These are phyloP conservation scores for Psidium friedrichsthalianum DNA, from an alignment of 345 rosid species.

Conservation along the genomic window DNA sequence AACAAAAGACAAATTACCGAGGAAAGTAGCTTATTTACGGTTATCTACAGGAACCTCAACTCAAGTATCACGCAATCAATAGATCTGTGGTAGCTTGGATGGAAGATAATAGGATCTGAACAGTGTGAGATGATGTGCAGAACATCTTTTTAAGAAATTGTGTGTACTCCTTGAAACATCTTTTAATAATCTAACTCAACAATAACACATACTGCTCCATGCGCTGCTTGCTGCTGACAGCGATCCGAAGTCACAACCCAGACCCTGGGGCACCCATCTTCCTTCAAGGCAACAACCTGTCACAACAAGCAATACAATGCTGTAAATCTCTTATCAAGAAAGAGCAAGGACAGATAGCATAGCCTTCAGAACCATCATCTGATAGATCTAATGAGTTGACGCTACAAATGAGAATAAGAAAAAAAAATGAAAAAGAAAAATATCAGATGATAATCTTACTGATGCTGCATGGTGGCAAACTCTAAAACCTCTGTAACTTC, in stretches of 20 bases:
- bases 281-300: constrained; percentile 78
- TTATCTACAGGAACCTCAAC: neutral
- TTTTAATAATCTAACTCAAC: neutral
- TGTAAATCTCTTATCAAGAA: constrained; percentile 1
- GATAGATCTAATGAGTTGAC: neutral
- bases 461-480: neutral
- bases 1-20: neutral
- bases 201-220: constrained; percentile 66
- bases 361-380: neutral
- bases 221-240: constrained; percentile 70
- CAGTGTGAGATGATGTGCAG: neutral
- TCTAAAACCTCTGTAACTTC: neutral
- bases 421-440: neutral
- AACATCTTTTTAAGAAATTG: neutral
- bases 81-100: neutral
- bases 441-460: neutral
- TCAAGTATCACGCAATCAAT: neutral
- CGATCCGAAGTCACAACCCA: constrained; percentile 95
- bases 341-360: neutral
- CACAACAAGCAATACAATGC: neutral
- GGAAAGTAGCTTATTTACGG: neutral
- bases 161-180: neutral
- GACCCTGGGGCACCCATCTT: constrained; percentile 88
- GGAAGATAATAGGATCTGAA: neutral
- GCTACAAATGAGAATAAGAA: neutral